phyloP scores from a whole-genome alignment of 805 yeast genomes.

The Barnettozyma botsteinii region DNA sequence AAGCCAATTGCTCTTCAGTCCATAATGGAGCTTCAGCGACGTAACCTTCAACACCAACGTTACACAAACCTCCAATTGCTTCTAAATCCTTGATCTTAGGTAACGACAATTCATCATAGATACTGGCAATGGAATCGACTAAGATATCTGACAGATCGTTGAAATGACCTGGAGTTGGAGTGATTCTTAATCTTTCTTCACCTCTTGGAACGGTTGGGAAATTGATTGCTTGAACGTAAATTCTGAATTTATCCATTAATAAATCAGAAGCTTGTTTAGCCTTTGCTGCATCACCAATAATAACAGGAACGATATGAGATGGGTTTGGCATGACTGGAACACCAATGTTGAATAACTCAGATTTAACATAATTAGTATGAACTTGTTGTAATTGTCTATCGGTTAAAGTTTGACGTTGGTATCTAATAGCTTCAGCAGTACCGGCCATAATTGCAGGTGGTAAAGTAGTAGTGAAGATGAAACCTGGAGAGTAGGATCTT shows the following conservation, averaged over 20 bases:
- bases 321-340: conserved; percentile 98
- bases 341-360: conserved; percentile 59
- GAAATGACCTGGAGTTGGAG: conserved; percentile 98
- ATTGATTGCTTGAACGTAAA: conserved; percentile 97
- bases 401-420: conserved; percentile 68
- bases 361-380: conserved; percentile 80
- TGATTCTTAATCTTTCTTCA: conserved; percentile 90
- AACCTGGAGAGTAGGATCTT: conserved; percentile 95
- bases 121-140: conserved; percentile 71
- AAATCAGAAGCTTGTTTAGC: conserved; percentile 90
- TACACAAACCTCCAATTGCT: conserved; percentile 79
- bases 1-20: conserved; percentile 74
- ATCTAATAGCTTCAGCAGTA: conserved; percentile 78
- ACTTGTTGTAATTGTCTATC: conserved; percentile 82
- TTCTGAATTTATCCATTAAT: conserved; percentile 74
- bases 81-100: conserved; percentile 78
- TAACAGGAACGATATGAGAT: conserved; percentile 92
- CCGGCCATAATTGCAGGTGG: conserved; percentile 99
- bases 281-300: conserved; percentile 89
- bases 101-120: conserved; percentile 69
- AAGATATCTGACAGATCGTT: conserved; percentile 69
- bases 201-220: conserved; percentile 98
- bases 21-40: conserved; percentile 62
- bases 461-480: conserved; percentile 91
- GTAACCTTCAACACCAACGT: conserved; percentile 62